Evolutionary conservation across 129 eudicot species (phyloP), one percentile per base, ranked within the genome.

Genomic region (Flaveria linearis): DNA sequence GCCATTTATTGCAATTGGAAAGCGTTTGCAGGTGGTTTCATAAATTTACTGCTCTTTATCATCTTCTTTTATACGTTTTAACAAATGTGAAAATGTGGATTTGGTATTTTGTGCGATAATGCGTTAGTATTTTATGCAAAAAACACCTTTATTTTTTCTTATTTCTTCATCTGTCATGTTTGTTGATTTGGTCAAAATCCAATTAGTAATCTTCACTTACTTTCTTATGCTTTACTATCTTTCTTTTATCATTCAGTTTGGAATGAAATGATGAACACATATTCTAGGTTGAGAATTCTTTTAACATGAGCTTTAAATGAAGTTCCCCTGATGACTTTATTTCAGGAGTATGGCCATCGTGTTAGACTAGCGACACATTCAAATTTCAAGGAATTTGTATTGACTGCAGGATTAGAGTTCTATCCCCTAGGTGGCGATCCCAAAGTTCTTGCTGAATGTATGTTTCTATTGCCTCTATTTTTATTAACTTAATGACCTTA

Each of bases 371-470:
- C 99, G 7, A 91, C 96, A 56, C 99, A 95, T 82, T 85, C 99
- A 71, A 95, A 95, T 82, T 95, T 89, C 68, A 95, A 95, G 80
- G 99, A 95, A 74, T 95, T 95, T 82, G 95, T 95, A 73, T 75
- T 95, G 92, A 86, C 94, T n/a, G 81, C 99, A 66, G 99, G 99
- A 69, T 85, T 95, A 92, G 99, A 95, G 89, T 95, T 95, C 86
- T 92, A 89, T 88, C 97, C 99, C 28, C 85, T 95, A 18, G 99
- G 99, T 41, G 99, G 99, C 52, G 99, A 95, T 85, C 99, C 99
- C 7, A 92, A 91, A 87, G 86, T 95, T 78, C 97, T 95, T 80
- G 99, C 99, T 71, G 99, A 76, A 87, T 91, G 99, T 95, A 89
- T 69, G 97, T 84, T 79, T 41, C 71, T 79, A 49, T 78, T 41